Percentiles rank a stretch among this genome's conserved stretches.
Conservation (phyloP, 1,284 basidiomycete species). For the Quambalaria eucalypti region DNA sequence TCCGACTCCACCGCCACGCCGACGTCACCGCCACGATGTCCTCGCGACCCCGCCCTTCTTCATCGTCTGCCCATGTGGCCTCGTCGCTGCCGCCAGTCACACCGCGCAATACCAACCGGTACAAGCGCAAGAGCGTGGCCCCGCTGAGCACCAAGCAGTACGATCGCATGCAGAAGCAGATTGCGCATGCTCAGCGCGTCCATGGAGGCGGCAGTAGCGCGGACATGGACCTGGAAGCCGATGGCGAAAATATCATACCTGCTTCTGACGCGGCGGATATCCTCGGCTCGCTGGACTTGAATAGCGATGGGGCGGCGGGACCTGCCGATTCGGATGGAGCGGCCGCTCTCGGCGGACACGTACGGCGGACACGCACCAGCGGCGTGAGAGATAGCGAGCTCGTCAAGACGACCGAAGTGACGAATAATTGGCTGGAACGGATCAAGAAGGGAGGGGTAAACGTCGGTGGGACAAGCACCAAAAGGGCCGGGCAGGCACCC, state of each 20-base stretch:
- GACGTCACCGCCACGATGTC: too few relatives aligned
- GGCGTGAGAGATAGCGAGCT: neutral
- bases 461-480: slow-evolving; percentile 12
- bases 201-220: slow-evolving; percentile 12
- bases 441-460: slow-evolving; percentile 16
- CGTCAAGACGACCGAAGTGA: slow-evolving; percentile 10
- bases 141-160: slow-evolving; percentile 31
- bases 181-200: slow-evolving; percentile 19
- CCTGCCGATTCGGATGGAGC: neutral
- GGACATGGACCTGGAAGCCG: slow-evolving; percentile 6
- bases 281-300: neutral
- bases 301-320: neutral
- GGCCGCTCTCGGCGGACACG: neutral
- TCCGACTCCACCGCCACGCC: too few relatives aligned
- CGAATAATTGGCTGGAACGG: slow-evolving; percentile 23
- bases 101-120: neutral
- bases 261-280: neutral
- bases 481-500: slow-evolving; percentile 27
- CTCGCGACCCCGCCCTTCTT: too few relatives aligned
- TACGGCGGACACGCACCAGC: neutral
- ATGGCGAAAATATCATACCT: slow-evolving; percentile 4
- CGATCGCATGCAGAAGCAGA: slow-evolving; percentile 26
- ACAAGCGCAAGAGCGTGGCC: neutral
- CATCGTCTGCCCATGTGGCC: neutral
- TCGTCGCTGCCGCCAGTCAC: slow-evolving; percentile 1